Conservation (phyloP, 2,329 filamentous ascomycete species). For the Fusarium luffae region DNA sequence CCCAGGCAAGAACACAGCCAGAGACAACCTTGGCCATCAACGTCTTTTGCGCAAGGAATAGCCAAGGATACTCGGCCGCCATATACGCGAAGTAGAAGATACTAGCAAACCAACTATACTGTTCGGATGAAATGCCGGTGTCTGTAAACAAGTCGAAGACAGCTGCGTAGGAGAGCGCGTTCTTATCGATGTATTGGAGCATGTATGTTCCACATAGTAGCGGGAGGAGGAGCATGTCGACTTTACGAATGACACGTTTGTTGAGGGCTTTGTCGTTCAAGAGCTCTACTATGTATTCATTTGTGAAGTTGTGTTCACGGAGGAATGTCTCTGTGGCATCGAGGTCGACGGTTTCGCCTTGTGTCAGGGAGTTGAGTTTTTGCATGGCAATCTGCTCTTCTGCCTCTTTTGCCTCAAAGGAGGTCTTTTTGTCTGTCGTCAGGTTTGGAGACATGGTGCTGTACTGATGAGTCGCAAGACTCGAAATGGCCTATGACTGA, state of each 20-base stretch:
- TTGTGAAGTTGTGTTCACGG: constrained; percentile 35
- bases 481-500: fast-evolving
- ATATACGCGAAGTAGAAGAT: constrained; percentile 66
- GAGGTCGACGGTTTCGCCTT: constrained; percentile 30
- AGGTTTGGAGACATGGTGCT: constrained; percentile 7
- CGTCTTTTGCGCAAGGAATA: constrained; percentile 50
- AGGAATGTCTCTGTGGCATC: constrained; percentile 38
- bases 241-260: constrained; percentile 50
- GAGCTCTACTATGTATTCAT: constrained; percentile 37
- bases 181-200: constrained; percentile 68
- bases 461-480: background rate
- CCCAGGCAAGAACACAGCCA: constrained; percentile 50
- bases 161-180: constrained; percentile 61
- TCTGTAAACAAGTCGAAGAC: constrained; percentile 64
- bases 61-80: constrained; percentile 54
- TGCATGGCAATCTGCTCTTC: constrained; percentile 31
- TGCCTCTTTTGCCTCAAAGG: background rate
- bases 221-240: constrained; percentile 62
- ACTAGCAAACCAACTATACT: constrained; percentile 64
- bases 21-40: constrained; percentile 51
- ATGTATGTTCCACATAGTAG: constrained; percentile 61
- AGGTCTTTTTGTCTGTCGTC: background rate
- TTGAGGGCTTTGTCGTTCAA: constrained; percentile 24
- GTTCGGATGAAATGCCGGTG: constrained; percentile 56
- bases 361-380: constrained; percentile 29